These are phyloP conservation scores for Alternaria infectoria DNA, from an alignment of 2,329 filamentous ascomycete genomes.

Conservation along the genomic window DNA sequence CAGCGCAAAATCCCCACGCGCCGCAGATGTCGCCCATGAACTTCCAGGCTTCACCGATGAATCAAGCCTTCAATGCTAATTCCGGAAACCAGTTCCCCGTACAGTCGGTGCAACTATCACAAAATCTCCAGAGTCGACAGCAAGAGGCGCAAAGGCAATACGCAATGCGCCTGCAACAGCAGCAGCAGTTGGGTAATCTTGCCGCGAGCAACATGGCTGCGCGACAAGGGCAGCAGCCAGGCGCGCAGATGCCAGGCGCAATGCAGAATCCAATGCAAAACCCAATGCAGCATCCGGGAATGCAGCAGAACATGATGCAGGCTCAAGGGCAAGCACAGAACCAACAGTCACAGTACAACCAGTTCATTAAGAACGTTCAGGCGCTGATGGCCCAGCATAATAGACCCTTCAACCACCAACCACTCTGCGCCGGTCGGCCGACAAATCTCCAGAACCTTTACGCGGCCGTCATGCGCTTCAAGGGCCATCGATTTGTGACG, in stretches of 20 bases:
- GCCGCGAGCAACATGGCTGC: constrained; percentile 49
- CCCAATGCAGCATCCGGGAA: constrained; percentile 30
- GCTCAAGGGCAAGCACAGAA: constrained; percentile 24
- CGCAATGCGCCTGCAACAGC: constrained; percentile 82
- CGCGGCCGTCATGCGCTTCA: constrained; percentile 74
- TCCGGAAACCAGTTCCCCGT: constrained; percentile 53
- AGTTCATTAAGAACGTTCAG: constrained; percentile 71
- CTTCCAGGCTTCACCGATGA: constrained; percentile 45
- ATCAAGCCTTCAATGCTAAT: constrained; percentile 50
- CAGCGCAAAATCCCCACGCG: constrained; percentile 75
- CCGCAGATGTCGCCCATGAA: constrained; percentile 50
- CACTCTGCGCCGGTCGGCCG: constrained; percentile 73
- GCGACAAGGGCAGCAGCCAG: constrained; percentile 46
- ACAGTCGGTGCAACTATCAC: constrained; percentile 55
- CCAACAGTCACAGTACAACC: constrained; percentile 30
- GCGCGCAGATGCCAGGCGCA: constrained; percentile 44
- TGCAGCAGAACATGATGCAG: constrained; percentile 42
- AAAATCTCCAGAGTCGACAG: constrained; percentile 57
- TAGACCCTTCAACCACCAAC: constrained; percentile 75
- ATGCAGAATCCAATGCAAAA: constrained; percentile 28
- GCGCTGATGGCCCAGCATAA: constrained; percentile 78
- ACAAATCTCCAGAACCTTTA: constrained; percentile 81
- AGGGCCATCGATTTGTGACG: constrained; percentile 77
- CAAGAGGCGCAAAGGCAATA: constrained; percentile 78
- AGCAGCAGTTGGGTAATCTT: constrained; percentile 60